Percentiles rank a stretch among this genome's conserved stretches.
Evolutionary conservation across 352 stramenopile species (phyloP).

Genomic region (Globisporangium middletonii): DNA sequence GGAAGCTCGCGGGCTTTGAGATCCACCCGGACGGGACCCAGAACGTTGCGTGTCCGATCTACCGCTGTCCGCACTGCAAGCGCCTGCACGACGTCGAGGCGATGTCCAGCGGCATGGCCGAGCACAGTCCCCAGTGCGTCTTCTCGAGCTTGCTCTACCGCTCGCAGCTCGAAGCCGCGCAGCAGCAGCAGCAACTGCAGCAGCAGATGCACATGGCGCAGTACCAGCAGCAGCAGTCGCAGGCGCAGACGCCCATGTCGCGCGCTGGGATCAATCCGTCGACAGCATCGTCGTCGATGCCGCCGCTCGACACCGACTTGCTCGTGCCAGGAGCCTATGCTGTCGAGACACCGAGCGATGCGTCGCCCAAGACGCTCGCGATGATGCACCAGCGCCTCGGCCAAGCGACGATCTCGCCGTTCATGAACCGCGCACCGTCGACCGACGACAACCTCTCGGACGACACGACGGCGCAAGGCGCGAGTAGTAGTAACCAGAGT

Average conservation of each 20-base stretch:
- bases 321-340: not conserved
- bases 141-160: conserved; percentile 43
- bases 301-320: conserved; percentile 10
- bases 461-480: not conserved
- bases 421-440: conserved; percentile 60
- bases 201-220: conserved; percentile 33
- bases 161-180: conserved; percentile 43
- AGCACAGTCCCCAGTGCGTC: conserved; percentile 55
- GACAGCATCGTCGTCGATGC: conserved; percentile 15
- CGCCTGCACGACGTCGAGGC: conserved; percentile 68
- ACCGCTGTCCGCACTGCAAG: conserved; percentile 64
- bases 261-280: too few relatives aligned
- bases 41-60: conserved; percentile 67
- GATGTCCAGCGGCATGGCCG: conserved; percentile 44
- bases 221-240: conserved; percentile 3
- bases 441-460: conserved; percentile 15
- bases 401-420: conserved; percentile 56
- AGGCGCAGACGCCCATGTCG: not conserved
- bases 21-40: conserved; percentile 63
- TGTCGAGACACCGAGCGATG: not conserved
- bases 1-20: conserved; percentile 75
- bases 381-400: conserved; percentile 34
- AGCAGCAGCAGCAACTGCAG: conserved; percentile 28
- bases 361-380: conserved; percentile 33
- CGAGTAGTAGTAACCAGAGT: not conserved